These are phyloP conservation scores for Schrenkiella parvula DNA, from an alignment of 345 rosid species.

Conservation along the genomic window DNA sequence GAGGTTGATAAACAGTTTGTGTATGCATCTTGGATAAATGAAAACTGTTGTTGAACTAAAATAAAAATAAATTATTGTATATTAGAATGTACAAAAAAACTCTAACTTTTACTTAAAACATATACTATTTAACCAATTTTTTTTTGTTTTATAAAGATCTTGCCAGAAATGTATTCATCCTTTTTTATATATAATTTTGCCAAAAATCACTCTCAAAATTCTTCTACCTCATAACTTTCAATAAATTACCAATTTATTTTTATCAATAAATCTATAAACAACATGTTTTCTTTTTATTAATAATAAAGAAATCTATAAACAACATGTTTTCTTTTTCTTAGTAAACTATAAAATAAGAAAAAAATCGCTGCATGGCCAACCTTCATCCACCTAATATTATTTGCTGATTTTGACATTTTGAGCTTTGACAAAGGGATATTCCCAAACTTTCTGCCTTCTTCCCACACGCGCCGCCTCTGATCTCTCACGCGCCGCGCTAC, in stretches of 20 bases:
- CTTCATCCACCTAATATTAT: constrained; percentile 13
- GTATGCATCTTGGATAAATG: too few species aligned
- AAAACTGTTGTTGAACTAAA: too few species aligned
- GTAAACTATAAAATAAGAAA: background rate
- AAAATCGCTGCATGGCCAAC: background rate
- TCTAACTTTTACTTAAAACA: too few species aligned
- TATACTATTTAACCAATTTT: too few species aligned
- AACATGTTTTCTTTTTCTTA: background rate
- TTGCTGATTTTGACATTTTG: constrained; percentile 17
- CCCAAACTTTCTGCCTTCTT: background rate
- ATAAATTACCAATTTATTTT: background rate
- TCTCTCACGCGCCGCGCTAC: constrained; percentile 20
- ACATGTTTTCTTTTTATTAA: background rate
- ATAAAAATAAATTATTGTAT: too few species aligned
- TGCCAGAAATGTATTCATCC: too few species aligned
- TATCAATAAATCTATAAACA: background rate
- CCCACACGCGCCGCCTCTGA: constrained; percentile 27
- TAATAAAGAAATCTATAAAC: background rate
- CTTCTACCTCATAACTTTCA: too few species aligned
- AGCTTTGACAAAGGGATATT: constrained; percentile 16
- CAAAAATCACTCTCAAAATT: too few species aligned
- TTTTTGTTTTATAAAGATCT: too few species aligned
- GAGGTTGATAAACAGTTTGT: too few species aligned
- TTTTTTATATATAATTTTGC: too few species aligned
- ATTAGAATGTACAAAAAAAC: too few species aligned